Base-by-base conservation (phyloP, 2,329 filamentous ascomycete genomes). In the Aspergillus jensenii region DNA sequence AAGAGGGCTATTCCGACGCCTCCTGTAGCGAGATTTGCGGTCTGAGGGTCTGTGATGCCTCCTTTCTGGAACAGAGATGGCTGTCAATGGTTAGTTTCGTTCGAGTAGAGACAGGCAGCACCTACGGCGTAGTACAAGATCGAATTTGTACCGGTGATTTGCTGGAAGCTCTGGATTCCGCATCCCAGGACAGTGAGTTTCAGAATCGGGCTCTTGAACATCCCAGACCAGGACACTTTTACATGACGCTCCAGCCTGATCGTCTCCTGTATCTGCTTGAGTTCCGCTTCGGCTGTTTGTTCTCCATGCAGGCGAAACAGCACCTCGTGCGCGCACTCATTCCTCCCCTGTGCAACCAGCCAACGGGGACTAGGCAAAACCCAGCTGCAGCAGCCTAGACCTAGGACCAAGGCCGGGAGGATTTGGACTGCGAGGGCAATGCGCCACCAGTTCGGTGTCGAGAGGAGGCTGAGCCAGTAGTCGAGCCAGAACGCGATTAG, bases 351-450 rank as follows among this genome's bases (percentile, higher is more conserved):
- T 3, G 61, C 60, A 15, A 62, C 64, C 3, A 65, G 46, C 62
- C 64, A 66, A 17, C 64, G 61, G 9, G 64, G 64, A 59, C 62
- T 63, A 3, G 62, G 64, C 9, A 59, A 58, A 4, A 65, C 53
- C 46, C 46, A 49, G 3, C 11, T 9, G 6, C 4, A 49, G 19
- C 46, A 49, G 45, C 61, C 63, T 15, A 62, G 2, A 4, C 55
- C 62, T 4, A 64, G 60, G n/a, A 63, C 25, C 8, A 63, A 45
- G 1, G 62, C 63, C 8, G 63, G 60, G 7, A 65, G 33, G 23
- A 64, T 59, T 9, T 65, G 62, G 27, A 63, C 61, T 3, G 62
- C 63, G 9, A 65, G 44, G 3, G 63, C 59, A 14, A 64, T 64
- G 8, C 63, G 62, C 60, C 63, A 65, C 62, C 62, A 64, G 33